Evolutionary conservation across 768 basidiomycete genomes (phyloP).

Genomic region (Kwoniella bestiolae): DNA sequence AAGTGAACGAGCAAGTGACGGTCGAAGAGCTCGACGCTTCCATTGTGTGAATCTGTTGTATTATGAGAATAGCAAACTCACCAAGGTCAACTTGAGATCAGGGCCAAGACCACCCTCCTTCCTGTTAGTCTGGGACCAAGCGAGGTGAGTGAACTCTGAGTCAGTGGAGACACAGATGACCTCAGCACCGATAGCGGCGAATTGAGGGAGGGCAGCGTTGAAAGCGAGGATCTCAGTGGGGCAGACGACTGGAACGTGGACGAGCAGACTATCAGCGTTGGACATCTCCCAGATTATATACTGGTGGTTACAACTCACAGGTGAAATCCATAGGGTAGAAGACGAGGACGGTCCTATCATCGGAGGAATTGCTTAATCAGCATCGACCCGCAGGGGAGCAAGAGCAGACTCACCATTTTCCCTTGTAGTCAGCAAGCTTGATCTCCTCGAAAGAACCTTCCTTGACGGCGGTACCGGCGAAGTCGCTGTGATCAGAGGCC

Average conservation of each 20-base stretch:
- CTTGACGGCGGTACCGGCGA: slow-evolving; percentile 66
- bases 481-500: slow-evolving; percentile 12
- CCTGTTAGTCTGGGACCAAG: slow-evolving; percentile 81
- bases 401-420: slow-evolving; percentile 79
- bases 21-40: background rate
- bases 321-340: slow-evolving; percentile 86
- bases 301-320: slow-evolving; percentile 6
- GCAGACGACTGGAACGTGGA: slow-evolving; percentile 60
- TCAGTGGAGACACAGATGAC: slow-evolving; percentile 90
- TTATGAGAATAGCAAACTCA: slow-evolving; percentile 24
- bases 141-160: slow-evolving; percentile 75
- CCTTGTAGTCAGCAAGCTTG: slow-evolving; percentile 72
- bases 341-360: slow-evolving; percentile 81
- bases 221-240: slow-evolving; percentile 96
- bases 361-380: slow-evolving; percentile 3
- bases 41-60: slow-evolving; percentile 6
- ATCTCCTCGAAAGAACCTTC: slow-evolving; percentile 78
- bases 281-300: background rate
- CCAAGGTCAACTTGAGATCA: slow-evolving; percentile 77
- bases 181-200: slow-evolving; percentile 72
- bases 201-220: slow-evolving; percentile 79
- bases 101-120: slow-evolving; percentile 89
- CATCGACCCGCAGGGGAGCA: no score
- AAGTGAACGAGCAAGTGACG: background rate
- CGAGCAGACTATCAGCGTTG: background rate